phyloP scores from a whole-genome alignment of 2,329 filamentous ascomycete genomes.

The Sporothrix brasiliensis region DNA sequence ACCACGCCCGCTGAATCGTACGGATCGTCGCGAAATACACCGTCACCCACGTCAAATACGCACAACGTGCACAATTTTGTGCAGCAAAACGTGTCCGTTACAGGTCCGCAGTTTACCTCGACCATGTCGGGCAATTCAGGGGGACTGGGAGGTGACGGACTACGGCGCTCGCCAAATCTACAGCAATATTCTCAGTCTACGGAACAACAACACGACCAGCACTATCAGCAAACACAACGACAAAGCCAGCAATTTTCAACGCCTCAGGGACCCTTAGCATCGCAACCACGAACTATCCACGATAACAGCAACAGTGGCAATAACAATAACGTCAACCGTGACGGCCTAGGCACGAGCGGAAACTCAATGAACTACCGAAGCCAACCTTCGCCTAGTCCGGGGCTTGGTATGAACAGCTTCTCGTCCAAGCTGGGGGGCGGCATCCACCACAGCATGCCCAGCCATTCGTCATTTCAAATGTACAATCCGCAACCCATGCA shows the following conservation, averaged over 20 bases:
- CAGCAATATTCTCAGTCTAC: constrained; percentile 4
- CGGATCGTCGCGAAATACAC: constrained; percentile 28
- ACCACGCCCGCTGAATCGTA: constrained; percentile 16
- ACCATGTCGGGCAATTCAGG: constrained; percentile 27
- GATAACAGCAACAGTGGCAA: background rate
- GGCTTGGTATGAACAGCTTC: constrained; percentile 25
- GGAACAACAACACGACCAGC: constrained; percentile 21
- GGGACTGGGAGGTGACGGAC: constrained; percentile 14
- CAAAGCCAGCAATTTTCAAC: constrained; percentile 14
- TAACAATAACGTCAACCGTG: constrained; percentile 11
- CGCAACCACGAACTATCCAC: constrained; percentile 11
- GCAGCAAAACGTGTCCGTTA: constrained; percentile 1
- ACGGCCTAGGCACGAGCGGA: background rate
- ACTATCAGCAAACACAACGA: constrained; percentile 20
- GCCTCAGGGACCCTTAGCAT: background rate
- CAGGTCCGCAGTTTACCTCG: constrained; percentile 14
- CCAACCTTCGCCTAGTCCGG: constrained; percentile 18
- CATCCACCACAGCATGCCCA: background rate
- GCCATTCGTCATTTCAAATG: constrained; percentile 29
- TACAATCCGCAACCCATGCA: constrained; percentile 27
- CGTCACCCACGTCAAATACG: constrained; percentile 28
- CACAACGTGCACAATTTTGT: constrained; percentile 20
- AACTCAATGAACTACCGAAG: constrained; percentile 28
- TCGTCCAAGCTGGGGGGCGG: constrained; percentile 23
- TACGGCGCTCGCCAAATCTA: constrained; percentile 7